These are phyloP conservation scores for Solanum chmielewskii DNA, from an alignment of 257 asterid species.

Conservation along the genomic window DNA sequence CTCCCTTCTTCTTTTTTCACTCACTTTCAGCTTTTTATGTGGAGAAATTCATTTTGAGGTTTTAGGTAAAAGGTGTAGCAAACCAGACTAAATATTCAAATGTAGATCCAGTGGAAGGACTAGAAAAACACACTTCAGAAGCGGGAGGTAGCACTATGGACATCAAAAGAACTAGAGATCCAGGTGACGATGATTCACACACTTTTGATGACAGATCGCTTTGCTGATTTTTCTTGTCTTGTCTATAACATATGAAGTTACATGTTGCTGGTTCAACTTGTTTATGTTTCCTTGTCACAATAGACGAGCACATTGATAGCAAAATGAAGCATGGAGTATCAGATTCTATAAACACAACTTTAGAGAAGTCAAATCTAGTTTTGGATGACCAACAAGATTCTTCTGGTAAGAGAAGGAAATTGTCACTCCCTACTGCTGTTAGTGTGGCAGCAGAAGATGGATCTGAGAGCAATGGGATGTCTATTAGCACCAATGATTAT, in stretches of 20 bases:
- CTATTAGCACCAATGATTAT: constrained; percentile 15
- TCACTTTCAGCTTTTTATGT: neutral
- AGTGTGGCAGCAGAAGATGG: constrained; percentile 6
- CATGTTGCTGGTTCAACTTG: neutral
- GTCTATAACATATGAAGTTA: neutral
- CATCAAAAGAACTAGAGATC: constrained; percentile 13
- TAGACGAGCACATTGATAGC: constrained; percentile 28
- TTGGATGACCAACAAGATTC: constrained; percentile 28
- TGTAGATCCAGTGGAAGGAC: constrained; percentile 16
- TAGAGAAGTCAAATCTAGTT: constrained; percentile 12
- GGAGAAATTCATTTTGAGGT: constrained; percentile 4
- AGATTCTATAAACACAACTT: constrained; percentile 18
- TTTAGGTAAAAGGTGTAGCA: constrained; percentile 28
- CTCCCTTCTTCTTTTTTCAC: neutral
- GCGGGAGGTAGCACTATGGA: constrained; percentile 11
- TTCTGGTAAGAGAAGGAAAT: constrained; percentile 36
- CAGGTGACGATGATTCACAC: constrained; percentile 21
- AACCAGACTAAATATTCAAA: constrained; percentile 19
- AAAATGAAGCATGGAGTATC: constrained; percentile 20
- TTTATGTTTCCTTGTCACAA: constrained; percentile 1
- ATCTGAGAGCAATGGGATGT: constrained; percentile 22
- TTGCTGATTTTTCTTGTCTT: neutral
- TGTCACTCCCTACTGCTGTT: constrained; percentile 19
- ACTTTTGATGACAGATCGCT: neutral
- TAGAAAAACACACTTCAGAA: constrained; percentile 17